Evolutionary conservation across 306 rosid species (phyloP), one percentile per base, ranked within the genome.

Genomic region (Fragaria iinumae): DNA sequence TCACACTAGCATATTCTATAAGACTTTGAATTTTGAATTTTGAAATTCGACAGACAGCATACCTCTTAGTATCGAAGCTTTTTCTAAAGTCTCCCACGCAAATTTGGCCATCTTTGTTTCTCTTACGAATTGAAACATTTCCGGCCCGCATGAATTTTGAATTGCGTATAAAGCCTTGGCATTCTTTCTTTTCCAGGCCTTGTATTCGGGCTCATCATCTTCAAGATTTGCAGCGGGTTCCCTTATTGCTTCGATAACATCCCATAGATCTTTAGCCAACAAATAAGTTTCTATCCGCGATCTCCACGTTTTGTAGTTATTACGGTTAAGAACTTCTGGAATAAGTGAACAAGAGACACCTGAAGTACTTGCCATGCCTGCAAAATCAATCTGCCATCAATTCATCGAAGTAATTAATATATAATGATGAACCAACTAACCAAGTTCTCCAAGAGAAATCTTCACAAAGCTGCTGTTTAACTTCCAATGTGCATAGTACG

Each of bases 261-360:
- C 75, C 81, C 75, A 77, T 1, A 77, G 62, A 69, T 69, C 69
- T 27, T 57, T 21, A 17, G 48, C 68, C 12, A 57, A 2, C 47
- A 77, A 57, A 45, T 77, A 77, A 18, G 49, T 56, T 34, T 39
- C 10, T 5, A 77, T 9, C 49, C 36, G 56, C 25, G 1, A 20
- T 4, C 69, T 77, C 76, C 80, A 77, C 0, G 44, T 9, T 16
- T 53, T 3, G 32, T 77, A 77, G 60, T 77, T 77, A 6, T 56
- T 2, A 2, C 21, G 32, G 38, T 57, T 5, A 11, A 77, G 81
- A 41, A 57, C 34, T n/a, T 77, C 75, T 1, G 6, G 2, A 69
- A 56, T 29, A 20, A 27, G 23, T 11, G 55, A 34, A 67, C 13
- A 6, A 0, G 48, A 12, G 11, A 6, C 27, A 4, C 2, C 60